Evolutionary conservation across 495 filamentous ascomycete genomes (phyloP).

Genomic region (Lophium mytilinum): DNA sequence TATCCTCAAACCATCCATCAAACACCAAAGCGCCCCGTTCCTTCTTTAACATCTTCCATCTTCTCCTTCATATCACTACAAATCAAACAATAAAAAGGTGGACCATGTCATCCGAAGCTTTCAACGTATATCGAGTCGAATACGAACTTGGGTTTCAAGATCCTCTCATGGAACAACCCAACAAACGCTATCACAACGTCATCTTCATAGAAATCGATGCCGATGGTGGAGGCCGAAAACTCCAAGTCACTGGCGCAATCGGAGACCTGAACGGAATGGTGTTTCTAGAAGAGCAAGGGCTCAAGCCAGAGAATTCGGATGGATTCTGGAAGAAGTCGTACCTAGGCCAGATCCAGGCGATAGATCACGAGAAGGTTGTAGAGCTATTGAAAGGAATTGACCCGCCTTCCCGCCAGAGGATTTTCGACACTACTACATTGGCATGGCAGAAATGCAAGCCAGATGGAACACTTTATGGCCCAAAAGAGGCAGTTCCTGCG

Average conservation of each 20-base stretch:
- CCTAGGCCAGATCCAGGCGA: conserved; percentile 1
- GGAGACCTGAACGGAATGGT: not conserved
- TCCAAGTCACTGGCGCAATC: conserved; percentile 3
- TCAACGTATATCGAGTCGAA: conserved; percentile 5
- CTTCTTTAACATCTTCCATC: too few species aligned
- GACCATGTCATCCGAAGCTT: not conserved
- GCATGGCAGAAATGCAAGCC: too few species aligned
- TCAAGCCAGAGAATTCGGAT: not conserved
- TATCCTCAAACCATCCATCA: too few species aligned
- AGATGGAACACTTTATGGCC: too few species aligned
- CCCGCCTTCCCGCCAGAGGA: not conserved
- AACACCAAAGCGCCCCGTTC: too few species aligned
- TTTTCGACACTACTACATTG: too few species aligned
- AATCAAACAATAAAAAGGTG: too few species aligned
- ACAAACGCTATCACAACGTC: conserved; percentile 3
- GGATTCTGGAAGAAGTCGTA: not conserved
- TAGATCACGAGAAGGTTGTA: not conserved
- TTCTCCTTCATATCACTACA: too few species aligned
- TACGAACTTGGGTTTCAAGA: conserved; percentile 5
- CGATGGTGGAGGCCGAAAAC: not conserved
- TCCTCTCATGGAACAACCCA: conserved; percentile 2
- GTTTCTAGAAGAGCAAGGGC: not conserved
- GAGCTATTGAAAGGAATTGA: not conserved
- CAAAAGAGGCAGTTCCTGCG: too few species aligned
- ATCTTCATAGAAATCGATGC: conserved; percentile 1